Conservation (phyloP, 2,329 filamentous ascomycete species). For the Cercospora zeina region DNA sequence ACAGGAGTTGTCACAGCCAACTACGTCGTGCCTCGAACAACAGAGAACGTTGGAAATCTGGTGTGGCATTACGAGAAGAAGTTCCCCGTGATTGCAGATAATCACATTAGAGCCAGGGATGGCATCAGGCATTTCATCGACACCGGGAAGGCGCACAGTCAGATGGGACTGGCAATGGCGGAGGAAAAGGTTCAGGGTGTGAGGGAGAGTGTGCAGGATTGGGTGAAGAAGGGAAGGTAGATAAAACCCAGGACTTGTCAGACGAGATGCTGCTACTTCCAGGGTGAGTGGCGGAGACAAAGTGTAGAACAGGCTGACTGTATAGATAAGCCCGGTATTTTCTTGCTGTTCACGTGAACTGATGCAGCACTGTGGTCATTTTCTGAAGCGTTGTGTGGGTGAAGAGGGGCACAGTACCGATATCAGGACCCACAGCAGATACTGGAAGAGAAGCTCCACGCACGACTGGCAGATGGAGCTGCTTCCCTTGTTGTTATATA, state of each 20-base stretch:
- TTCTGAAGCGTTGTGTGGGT: neutral
- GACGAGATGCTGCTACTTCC: neutral
- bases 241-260: neutral
- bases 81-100: constrained; percentile 78
- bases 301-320: constrained; percentile 21
- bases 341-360: constrained; percentile 10
- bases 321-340: constrained; percentile 23
- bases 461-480: neutral
- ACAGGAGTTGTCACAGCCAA: constrained; percentile 82
- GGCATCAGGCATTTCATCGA: constrained; percentile 67
- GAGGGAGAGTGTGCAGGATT: constrained; percentile 76
- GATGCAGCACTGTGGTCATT: neutral
- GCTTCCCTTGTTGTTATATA: too few species aligned
- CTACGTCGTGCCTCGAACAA: constrained; percentile 83
- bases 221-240: constrained; percentile 76
- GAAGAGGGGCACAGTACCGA: neutral
- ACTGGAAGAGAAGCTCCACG: neutral
- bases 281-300: constrained; percentile 12
- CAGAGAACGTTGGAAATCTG: constrained; percentile 81
- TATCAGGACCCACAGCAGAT: neutral
- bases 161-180: constrained; percentile 69
- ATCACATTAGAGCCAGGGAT: constrained; percentile 72
- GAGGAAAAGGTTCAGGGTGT: constrained; percentile 77
- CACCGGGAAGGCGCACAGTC: constrained; percentile 72
- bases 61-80: constrained; percentile 91